Evolutionary conservation across 2,329 filamentous ascomycete species (phyloP), one percentile per base, ranked within the genome.

Genomic region (Dactylellina parvicollis): DNA sequence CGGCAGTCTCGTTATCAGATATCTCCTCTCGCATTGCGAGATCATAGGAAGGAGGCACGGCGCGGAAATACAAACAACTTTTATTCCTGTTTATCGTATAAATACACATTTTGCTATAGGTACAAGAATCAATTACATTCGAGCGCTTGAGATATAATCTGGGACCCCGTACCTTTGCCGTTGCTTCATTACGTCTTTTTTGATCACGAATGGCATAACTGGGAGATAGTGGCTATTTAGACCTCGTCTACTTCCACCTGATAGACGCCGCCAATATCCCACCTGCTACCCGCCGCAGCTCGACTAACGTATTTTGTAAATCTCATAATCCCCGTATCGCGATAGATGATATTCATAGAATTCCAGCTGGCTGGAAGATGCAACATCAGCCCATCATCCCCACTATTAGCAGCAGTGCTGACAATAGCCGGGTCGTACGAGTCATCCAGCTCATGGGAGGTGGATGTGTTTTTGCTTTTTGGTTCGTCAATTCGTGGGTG

Each of bases 221-320:
- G n/a, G n/a, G n/a, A n/a, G n/a, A n/a, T n/a, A n/a, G n/a, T n/a
- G n/a, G n/a, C n/a, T n/a, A n/a, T n/a, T n/a, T n/a, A n/a, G n/a
- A n/a, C n/a, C n/a, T n/a, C n/a, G n/a, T 47, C 26, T 54, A 57
- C 12, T 42, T 72, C 59, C 10, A 72, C 67, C 38, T 72, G 67
- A 24, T 72, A 72, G 8, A 72, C 52, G 18, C 67, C 67, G 1
- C 67, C 88, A 54, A 98, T 85, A 82, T 99, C 95, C 92, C 93
- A 98, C 44, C 95, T 86, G 81, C 98, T 95, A 0, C 95, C 95
- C 79, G 87, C 87, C 5, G 95, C 95, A 55, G 85, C 87, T 71
- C 85, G 85, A 81, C 90, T 96, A 20, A 99, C 90, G 80, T 98
- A 99, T 84, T 98, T 99, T 78, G 98, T 92, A 80, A 99, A 99